Conservation (phyloP, 1,284 basidiomycete genomes). For the Golubevia pallescens region DNA sequence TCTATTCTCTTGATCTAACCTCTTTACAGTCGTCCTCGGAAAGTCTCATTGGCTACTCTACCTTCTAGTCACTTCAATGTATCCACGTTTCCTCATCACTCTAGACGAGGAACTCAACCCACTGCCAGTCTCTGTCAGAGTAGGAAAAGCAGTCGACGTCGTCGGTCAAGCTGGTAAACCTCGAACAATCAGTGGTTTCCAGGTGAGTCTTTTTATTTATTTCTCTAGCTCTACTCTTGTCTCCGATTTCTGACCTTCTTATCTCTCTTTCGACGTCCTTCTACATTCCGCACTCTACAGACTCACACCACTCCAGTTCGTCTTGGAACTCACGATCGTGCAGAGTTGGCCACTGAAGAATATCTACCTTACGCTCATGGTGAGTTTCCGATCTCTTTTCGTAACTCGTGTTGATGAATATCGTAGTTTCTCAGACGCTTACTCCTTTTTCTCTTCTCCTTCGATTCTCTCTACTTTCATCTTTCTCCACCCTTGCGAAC, state of each 20-base stretch:
- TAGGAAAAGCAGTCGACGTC: conserved; percentile 75
- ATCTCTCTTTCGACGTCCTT: conserved; percentile 1
- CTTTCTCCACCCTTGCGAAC: neutral
- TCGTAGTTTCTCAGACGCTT: neutral
- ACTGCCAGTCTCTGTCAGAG: conserved; percentile 87
- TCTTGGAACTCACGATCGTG: conserved; percentile 88
- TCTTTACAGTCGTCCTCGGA: conserved; percentile 78
- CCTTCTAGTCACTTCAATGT: conserved; percentile 94
- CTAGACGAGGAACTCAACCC: conserved; percentile 83
- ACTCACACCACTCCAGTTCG: conserved; percentile 96
- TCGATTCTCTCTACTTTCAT: neutral
- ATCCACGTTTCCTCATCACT: conserved; percentile 96
- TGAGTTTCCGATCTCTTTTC: conserved; percentile 72
- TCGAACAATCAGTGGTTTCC: conserved; percentile 61
- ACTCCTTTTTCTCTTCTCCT: neutral
- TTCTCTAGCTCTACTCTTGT: conserved; percentile 1
- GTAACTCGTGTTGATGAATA: neutral
- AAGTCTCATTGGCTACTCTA: conserved; percentile 99
- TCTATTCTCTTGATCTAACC: conserved; percentile 1
- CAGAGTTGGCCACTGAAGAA: conserved; percentile 95
- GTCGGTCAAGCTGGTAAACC: conserved; percentile 66
- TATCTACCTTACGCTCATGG: conserved; percentile 88
- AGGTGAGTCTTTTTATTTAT: conserved; percentile 4
- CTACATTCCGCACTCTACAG: conserved; percentile 63
- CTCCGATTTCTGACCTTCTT: conserved; percentile 2